Base-by-base conservation (phyloP, 352 stramenopile genomes). In the Phytophthora pisi region DNA sequence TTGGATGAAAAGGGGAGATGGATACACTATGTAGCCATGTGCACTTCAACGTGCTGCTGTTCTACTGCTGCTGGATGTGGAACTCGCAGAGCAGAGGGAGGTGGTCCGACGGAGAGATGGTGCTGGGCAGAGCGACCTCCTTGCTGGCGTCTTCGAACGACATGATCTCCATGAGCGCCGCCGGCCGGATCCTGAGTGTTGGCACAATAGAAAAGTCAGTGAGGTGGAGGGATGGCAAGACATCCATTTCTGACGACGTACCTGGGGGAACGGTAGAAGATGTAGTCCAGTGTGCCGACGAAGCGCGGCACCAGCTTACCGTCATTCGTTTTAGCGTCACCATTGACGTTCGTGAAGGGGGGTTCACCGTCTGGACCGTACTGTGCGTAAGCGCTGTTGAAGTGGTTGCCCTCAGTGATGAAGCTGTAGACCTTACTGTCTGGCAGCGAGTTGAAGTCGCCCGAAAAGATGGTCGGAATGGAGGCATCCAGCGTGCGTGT, bases 371-470 rank as follows among this genome's bases (percentile, higher is more conserved):
- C 53, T 8, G 46, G 16, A 0, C 57, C 18, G 18, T 91, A 93
- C 24, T 75, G 64, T 2, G 77, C 57, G 66, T 93, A 95, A 3
- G 88, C 85, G 16, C 86, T 94, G 1, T 26, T 56, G 38, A 84
- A 91, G 9, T 63, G 24, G 24, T 81, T 63, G 4, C 65, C 57
- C 1, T 51, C 63, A 5, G 74, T 86, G 66, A 95, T 81, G 30
- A 81, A 77, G 15, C 69, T 54, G 71, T 92, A 93, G 55, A 95
- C 88, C 57, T 82, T 74, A 50, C 86, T 94, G 51, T 83, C 75
- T 1, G 88, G 88, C 0, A 95, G 68, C 36, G 88, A 95, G 71
- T 95, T 95, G 64, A 93, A 94, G 70, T 95, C 88, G 11, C 88
- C 88, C 2, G 83, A 72, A 51, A 95, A 86, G 26, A 95, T 76